Evolutionary conservation across 179 eudicot species (phyloP).

Genomic region (Silene noctiflora): DNA sequence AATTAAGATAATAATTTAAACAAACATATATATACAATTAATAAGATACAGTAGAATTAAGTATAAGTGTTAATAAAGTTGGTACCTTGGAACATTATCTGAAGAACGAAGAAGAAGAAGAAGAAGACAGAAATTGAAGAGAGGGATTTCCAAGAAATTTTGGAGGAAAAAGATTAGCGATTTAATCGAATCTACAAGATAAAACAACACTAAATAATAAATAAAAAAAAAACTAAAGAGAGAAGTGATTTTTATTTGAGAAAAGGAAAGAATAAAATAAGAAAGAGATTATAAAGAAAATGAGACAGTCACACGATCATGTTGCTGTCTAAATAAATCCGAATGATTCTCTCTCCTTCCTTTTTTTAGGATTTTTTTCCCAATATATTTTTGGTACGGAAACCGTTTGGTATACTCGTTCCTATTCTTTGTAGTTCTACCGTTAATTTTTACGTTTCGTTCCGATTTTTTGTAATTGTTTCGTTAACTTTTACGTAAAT

Average conservation of each 20-base stretch:
- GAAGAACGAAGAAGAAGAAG: too few relatives aligned
- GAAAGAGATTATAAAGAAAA: slow-evolving; percentile 6
- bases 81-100: slow-evolving; percentile 47
- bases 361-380: neutral
- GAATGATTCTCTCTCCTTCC: neutral
- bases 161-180: slow-evolving; percentile 29
- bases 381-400: too few relatives aligned
- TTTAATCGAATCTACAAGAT: slow-evolving; percentile 41
- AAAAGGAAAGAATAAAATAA: neutral
- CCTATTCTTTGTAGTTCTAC: too few relatives aligned
- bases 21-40: neutral
- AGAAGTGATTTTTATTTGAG: slow-evolving; percentile 1
- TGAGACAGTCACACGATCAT: slow-evolving; percentile 11
- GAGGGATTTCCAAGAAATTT: slow-evolving; percentile 11
- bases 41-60: too few relatives aligned
- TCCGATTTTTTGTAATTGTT: too few relatives aligned
- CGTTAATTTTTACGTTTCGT: too few relatives aligned
- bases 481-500: too few relatives aligned
- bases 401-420: too few relatives aligned
- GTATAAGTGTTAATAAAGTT: neutral
- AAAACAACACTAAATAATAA: neutral
- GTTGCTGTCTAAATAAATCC: neutral
- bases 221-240: neutral
- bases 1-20: neutral
- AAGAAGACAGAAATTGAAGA: slow-evolving; percentile 22